A percentile compares a stretch with the other conserved stretches of the same genome.
Conservation (phyloP, 441 rosid genomes). For the Iberis amara region DNA sequence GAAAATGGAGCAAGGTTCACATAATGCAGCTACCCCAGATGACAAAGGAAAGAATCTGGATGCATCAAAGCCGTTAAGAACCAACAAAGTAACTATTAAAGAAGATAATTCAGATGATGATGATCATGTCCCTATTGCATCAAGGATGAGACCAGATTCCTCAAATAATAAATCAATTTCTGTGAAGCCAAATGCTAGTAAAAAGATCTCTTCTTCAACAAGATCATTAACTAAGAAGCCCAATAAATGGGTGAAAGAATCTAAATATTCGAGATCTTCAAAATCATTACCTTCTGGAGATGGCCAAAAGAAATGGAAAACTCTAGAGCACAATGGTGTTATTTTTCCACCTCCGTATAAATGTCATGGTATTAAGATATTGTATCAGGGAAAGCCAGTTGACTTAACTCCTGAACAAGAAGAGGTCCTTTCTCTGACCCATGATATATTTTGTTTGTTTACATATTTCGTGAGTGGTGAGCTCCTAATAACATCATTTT, state of each 20-base stretch:
- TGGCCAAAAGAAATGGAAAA: constrained; percentile 97
- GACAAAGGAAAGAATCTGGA: constrained; percentile 40
- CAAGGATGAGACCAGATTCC: constrained; percentile 52
- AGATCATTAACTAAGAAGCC: constrained; percentile 48
- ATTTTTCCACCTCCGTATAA: constrained; percentile 91
- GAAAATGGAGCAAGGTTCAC: constrained; percentile 43
- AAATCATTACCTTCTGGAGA: constrained; percentile 78
- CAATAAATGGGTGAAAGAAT: constrained; percentile 55
- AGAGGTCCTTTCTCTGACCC: constrained; percentile 49
- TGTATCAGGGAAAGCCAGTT: constrained; percentile 67
- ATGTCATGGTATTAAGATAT: constrained; percentile 82
- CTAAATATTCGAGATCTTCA: constrained; percentile 68
- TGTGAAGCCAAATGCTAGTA: constrained; percentile 44
- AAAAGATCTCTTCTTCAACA: constrained; percentile 45
- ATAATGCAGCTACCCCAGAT: constrained; percentile 42
- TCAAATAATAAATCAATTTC: constrained; percentile 41
- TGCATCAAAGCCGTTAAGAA: constrained; percentile 37
- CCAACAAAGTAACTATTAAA: constrained; percentile 45
- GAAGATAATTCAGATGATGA: constrained; percentile 54
- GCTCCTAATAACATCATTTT: constrained; percentile 21
- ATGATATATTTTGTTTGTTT: not conserved
- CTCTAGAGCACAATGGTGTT: constrained; percentile 91
- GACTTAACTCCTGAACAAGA: constrained; percentile 84
- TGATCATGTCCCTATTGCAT: constrained; percentile 68
- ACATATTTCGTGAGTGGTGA: constrained; percentile 7